Conservation (phyloP, 2,329 filamentous ascomycete genomes). For the Rhynchosporium agropyri region DNA sequence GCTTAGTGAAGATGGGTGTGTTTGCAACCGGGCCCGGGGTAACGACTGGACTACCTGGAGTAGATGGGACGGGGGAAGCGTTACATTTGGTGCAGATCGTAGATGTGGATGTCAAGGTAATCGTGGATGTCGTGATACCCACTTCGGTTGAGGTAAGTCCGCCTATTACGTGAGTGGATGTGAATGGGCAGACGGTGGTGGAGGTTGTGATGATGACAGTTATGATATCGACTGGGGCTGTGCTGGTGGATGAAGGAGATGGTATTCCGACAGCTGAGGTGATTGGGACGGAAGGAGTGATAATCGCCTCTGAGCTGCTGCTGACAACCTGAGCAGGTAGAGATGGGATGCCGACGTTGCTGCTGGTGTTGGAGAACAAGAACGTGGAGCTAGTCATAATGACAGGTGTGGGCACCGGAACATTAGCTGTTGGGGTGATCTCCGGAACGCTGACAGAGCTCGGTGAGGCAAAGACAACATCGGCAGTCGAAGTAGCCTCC, state of each 20-base stretch:
- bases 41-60: no score
- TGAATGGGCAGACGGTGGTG: slow-evolving; percentile 43
- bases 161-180: slow-evolving; percentile 9
- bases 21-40: no score
- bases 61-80: background rate
- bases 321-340: background rate
- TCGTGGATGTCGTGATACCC: slow-evolving; percentile 41
- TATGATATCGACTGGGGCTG: slow-evolving; percentile 32
- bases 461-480: background rate
- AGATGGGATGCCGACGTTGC: background rate
- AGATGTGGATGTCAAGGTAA: slow-evolving; percentile 40
- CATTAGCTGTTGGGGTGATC: background rate
- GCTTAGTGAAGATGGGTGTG: no score
- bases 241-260: slow-evolving; percentile 12
- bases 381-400: slow-evolving; percentile 27
- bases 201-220: slow-evolving; percentile 37
- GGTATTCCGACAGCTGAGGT: slow-evolving; percentile 18
- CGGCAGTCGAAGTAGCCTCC: slow-evolving; percentile 5
- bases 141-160: slow-evolving; percentile 3
- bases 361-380: slow-evolving; percentile 5
- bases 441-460: slow-evolving; percentile 18
- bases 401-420: slow-evolving; percentile 29
- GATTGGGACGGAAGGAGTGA: slow-evolving; percentile 19
- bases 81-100: slow-evolving; percentile 41
- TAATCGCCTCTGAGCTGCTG: background rate